Conservation (phyloP, 2,329 filamentous ascomycete species). For the Westerdykella ornata region DNA sequence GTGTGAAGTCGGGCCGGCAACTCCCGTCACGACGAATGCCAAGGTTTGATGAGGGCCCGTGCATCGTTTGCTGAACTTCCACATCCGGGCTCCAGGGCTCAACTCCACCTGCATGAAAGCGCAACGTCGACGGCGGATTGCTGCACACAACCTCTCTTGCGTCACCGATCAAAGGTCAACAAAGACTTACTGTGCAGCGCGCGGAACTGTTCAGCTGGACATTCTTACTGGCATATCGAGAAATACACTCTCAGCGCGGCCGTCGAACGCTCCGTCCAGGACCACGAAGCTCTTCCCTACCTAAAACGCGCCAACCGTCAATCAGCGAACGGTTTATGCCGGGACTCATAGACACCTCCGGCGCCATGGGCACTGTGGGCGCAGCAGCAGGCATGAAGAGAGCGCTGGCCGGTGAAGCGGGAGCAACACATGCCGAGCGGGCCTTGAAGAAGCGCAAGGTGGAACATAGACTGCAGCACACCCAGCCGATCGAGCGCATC, state of each 20-base stretch:
- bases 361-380: slow-evolving; percentile 16
- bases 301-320: not conserved
- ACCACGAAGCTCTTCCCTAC: not conserved
- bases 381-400: slow-evolving; percentile 33
- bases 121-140: no score
- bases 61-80: no score
- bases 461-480: slow-evolving; percentile 29
- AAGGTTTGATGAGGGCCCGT: not conserved
- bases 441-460: slow-evolving; percentile 33
- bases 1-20: slow-evolving; percentile 14
- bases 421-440: slow-evolving; percentile 17
- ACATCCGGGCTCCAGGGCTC: no score
- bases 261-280: not conserved
- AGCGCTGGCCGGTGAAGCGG: slow-evolving; percentile 17
- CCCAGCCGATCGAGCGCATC: slow-evolving; percentile 29
- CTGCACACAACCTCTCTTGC: no score
- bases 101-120: no score
- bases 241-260: not conserved
- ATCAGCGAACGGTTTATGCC: slow-evolving; percentile 26
- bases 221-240: no score
- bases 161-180: no score
- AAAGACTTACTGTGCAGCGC: no score
- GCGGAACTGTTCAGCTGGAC: no score
- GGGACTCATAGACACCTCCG: slow-evolving; percentile 14
- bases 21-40: slow-evolving; percentile 2